Percentiles rank a stretch among this genome's conserved stretches.
phyloP scores from a whole-genome alignment of 768 basidiomycete species.

The Leccinum olivaceopallidum region DNA sequence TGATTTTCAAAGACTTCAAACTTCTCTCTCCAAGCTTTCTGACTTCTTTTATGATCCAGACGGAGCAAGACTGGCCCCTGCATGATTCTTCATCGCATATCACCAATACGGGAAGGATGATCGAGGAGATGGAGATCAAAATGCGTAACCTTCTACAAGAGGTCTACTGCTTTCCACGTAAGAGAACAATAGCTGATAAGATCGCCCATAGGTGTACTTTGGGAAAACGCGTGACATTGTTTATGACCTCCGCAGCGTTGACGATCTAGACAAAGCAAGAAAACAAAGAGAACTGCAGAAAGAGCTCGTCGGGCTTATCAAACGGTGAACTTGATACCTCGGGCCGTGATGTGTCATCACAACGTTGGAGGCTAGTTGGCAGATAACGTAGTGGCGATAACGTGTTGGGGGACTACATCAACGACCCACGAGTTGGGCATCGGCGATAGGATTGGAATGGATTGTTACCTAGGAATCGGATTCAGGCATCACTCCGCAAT shows the following conservation, averaged over 20 bases:
- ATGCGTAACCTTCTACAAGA: slow-evolving; percentile 95
- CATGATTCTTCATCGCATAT: slow-evolving; percentile 85
- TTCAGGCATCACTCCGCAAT: slow-evolving; percentile 3
- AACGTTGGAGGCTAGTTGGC: slow-evolving; percentile 1
- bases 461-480: slow-evolving; percentile 63
- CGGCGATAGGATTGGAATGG: slow-evolving; percentile 95
- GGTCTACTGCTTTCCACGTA: slow-evolving; percentile 38
- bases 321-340: slow-evolving; percentile 45
- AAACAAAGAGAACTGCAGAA: slow-evolving; percentile 86
- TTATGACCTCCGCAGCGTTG: slow-evolving; percentile 85
- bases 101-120: slow-evolving; percentile 90
- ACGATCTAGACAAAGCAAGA: slow-evolving; percentile 80
- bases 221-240: slow-evolving; percentile 96
- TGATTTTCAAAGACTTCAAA: slow-evolving; percentile 37
- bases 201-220: slow-evolving; percentile 74
- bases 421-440: slow-evolving; percentile 45
- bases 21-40: slow-evolving; percentile 12
- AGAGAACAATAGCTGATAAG: slow-evolving; percentile 11
- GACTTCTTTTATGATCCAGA: slow-evolving; percentile 42
- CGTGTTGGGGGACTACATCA: slow-evolving; percentile 13
- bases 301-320: slow-evolving; percentile 86
- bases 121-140: slow-evolving; percentile 99
- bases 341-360: slow-evolving; percentile 14
- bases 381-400: slow-evolving; percentile 1
- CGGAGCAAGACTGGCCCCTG: slow-evolving; percentile 84